Percentiles rank a stretch among this genome's conserved stretches.
Evolutionary conservation across 768 basidiomycete species (phyloP).

Genomic region (Russula ochroleuca): DNA sequence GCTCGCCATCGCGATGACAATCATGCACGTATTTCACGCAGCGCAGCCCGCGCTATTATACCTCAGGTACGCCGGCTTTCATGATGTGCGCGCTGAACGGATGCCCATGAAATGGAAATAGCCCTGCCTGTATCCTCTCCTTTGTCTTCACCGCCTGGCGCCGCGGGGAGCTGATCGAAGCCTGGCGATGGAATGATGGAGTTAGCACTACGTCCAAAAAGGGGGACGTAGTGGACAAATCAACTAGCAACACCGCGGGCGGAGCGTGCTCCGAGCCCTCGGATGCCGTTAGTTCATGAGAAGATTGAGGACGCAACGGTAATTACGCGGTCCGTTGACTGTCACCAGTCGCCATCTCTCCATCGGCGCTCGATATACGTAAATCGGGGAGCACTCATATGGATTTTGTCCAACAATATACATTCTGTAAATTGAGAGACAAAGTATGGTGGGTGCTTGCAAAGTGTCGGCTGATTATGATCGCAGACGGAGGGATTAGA

Average conservation of each 20-base stretch:
- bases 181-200: slow-evolving; percentile 71
- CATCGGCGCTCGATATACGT: not conserved
- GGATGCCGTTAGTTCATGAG: slow-evolving; percentile 9
- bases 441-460: not conserved
- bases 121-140: slow-evolving; percentile 73
- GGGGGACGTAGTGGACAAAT: slow-evolving; percentile 23
- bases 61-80: slow-evolving; percentile 56
- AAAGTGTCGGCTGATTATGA: not conserved
- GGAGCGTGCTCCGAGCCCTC: slow-evolving; percentile 12
- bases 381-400: not conserved
- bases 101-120: slow-evolving; percentile 30
- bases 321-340: slow-evolving; percentile 1
- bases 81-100: not conserved
- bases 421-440: not conserved
- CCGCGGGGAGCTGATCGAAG: slow-evolving; percentile 64
- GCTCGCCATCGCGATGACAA: slow-evolving; percentile 68
- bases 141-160: slow-evolving; percentile 54
- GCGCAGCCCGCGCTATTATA: slow-evolving; percentile 94
- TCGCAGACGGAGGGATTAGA: not conserved
- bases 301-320: slow-evolving; percentile 4
- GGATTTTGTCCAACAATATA: not conserved
- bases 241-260: slow-evolving; percentile 12
- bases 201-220: slow-evolving; percentile 30
- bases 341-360: not conserved
- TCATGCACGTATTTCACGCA: slow-evolving; percentile 72